phyloP scores from a whole-genome alignment of 2,329 filamentous ascomycete species.

The Cercospora beticola region DNA sequence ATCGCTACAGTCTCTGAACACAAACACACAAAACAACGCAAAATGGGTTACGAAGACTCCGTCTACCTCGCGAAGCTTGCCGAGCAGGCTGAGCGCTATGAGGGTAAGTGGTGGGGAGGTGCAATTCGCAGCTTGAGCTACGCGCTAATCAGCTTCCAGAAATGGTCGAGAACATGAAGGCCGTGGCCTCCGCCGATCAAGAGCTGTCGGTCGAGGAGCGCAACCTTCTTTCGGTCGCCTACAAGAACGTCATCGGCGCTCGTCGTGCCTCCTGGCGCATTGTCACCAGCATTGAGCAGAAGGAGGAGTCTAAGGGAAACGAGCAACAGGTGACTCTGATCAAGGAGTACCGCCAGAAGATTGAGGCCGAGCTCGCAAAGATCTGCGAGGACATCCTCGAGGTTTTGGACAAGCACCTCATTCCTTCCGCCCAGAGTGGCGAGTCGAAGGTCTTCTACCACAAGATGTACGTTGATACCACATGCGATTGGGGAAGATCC shows the following conservation, averaged over 20 bases:
- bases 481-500: background rate
- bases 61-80: constrained; percentile 99
- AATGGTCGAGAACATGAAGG: constrained; percentile 99
- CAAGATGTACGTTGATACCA: constrained; percentile 76
- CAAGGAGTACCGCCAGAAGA: constrained; percentile 98
- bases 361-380: constrained; percentile 92
- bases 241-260: constrained; percentile 98
- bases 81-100: constrained; percentile 99
- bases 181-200: constrained; percentile 77
- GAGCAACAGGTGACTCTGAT: constrained; percentile 85
- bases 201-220: constrained; percentile 81
- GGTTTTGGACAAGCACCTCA: constrained; percentile 89
- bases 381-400: constrained; percentile 97
- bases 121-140: constrained; percentile 3
- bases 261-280: constrained; percentile 98
- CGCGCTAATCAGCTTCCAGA: constrained; percentile 60
- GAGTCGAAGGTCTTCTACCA: constrained; percentile 99
- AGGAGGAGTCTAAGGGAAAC: constrained; percentile 99
- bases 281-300: constrained; percentile 97
- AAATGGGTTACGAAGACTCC: constrained; percentile 98
- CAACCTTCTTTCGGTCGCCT: constrained; percentile 94
- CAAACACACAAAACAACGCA: constrained; percentile 16
- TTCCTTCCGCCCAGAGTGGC: constrained; percentile 88
- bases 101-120: constrained; percentile 61
- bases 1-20: constrained; percentile 8